Evolutionary conservation across 2,329 filamentous ascomycete species (phyloP), one percentile per base, ranked within the genome.

Genomic region (Claviceps arundinis): DNA sequence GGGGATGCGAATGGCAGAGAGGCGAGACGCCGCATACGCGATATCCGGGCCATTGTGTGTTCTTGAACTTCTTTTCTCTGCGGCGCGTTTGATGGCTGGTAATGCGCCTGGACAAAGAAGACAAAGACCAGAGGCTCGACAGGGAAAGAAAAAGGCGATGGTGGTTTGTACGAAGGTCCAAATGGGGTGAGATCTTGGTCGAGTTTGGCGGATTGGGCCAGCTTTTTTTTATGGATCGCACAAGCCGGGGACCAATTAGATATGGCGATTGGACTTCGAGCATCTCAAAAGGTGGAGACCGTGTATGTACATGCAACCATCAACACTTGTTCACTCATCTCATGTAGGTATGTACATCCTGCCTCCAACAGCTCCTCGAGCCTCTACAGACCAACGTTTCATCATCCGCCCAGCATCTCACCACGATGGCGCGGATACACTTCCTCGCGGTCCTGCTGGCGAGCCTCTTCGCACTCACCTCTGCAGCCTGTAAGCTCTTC

Each of bases 401-500:
- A 34, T 40, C 37, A 37, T 37, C 38, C 47, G 45, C 46, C 37
- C 34, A 37, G 7, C 51, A 26, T 22, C 30, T 26, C 47, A 26
- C 41, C 48, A 57, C 54, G n/a, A 74, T 74, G 71, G 64, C 69
- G 49, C 68, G 70, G 56, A 60, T 70, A 64, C 59, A 64, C 1
- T 50, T 68, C 5, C 45, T 73, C 0, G 46, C 68, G 17, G 59
- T 73, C 43, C 59, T 73, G 1, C 37, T 74, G 2, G 64, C 63
- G 42, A 62, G 62, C 13, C 43, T 73, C 4, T 46, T 67, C 4
- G 62, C 65, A 19, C 55, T 71, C 2, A 64, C 60, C 24, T 60
- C 65, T 30, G 75, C 75, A 59, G 61, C 66, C 38, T 72, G 74
- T 76, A 65, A 61, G 70, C 37, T 41, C 41, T 43, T 17, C 43